Evolutionary conservation across 352 stramenopile genomes (phyloP).

Genomic region (Pythium pyrilobum): DNA sequence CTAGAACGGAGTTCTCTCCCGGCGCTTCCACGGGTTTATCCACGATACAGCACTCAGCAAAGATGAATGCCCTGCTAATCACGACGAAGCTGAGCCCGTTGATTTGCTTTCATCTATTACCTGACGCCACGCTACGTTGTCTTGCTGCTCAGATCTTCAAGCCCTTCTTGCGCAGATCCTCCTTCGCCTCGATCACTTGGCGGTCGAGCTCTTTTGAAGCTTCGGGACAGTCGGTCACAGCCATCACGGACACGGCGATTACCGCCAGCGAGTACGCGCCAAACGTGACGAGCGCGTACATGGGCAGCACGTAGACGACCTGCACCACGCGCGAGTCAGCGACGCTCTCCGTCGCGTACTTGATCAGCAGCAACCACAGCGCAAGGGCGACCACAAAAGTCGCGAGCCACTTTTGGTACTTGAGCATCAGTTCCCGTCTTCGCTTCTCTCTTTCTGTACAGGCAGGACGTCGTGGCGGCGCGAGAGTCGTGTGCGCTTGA

Average conservation of each 20-base stretch:
- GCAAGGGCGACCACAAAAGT: slow-evolving; percentile 39
- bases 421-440: slow-evolving; percentile 38
- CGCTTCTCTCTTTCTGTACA: background rate
- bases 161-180: slow-evolving; percentile 50
- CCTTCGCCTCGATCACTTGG: slow-evolving; percentile 61
- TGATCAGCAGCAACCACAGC: slow-evolving; percentile 49
- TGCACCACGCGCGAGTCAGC: slow-evolving; percentile 37
- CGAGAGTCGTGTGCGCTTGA: background rate
- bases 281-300: slow-evolving; percentile 68
- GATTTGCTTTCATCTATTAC: too few relatives aligned
- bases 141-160: slow-evolving; percentile 38
- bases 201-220: slow-evolving; percentile 62
- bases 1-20: too few relatives aligned
- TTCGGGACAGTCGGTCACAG: slow-evolving; percentile 60
- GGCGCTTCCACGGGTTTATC: too few relatives aligned
- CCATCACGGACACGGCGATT: slow-evolving; percentile 67
- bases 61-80: too few relatives aligned
- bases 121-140: too few relatives aligned
- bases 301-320: slow-evolving; percentile 48
- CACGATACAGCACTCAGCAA: too few relatives aligned
- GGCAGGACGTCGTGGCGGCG: too few relatives aligned
- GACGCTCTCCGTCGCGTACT: slow-evolving; percentile 27
- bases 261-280: slow-evolving; percentile 64
- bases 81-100: too few relatives aligned
- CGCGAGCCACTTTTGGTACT: slow-evolving; percentile 73